Evolutionary conservation across 441 rosid genomes (phyloP).

Genomic region (Iberis amara): DNA sequence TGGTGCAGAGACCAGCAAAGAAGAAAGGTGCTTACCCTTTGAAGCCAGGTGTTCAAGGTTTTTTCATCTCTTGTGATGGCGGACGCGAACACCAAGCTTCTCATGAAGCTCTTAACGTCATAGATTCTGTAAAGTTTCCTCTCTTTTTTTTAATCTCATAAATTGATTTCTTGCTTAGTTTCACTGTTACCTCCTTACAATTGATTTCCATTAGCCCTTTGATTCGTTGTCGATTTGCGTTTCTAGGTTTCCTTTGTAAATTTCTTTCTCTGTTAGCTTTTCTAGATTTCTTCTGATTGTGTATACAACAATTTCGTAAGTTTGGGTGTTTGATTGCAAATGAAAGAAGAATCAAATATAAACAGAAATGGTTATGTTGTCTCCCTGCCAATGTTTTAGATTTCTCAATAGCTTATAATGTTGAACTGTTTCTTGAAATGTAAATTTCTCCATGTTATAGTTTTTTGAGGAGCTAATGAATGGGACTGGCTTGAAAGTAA

Average conservation of each 20-base stretch:
- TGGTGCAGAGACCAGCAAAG: constrained; percentile 60
- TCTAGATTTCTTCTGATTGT: not conserved
- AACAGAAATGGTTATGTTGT: not conserved
- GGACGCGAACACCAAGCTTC: constrained; percentile 86
- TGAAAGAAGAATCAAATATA: too few species aligned
- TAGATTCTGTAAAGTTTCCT: constrained; percentile 57
- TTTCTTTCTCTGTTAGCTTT: too few species aligned
- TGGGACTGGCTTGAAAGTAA: constrained; percentile 39
- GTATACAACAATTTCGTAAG: not conserved
- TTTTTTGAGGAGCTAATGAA: constrained; percentile 72
- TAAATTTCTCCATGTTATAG: constrained; percentile 33
- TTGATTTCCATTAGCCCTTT: not conserved
- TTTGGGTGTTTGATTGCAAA: not conserved
- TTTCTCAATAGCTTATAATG: not conserved
- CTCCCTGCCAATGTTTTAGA: not conserved
- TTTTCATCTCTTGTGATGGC: constrained; percentile 88
- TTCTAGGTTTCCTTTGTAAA: not conserved
- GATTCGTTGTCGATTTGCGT: constrained; percentile 1
- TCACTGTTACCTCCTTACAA: too few species aligned
- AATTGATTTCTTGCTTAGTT: constrained; percentile 4
- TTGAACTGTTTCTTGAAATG: constrained; percentile 13
- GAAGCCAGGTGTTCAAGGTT: constrained; percentile 78
- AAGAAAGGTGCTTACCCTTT: constrained; percentile 79
- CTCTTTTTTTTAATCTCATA: not conserved
- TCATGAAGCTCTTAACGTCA: constrained; percentile 71